A percentile compares a stretch with the other conserved stretches of the same genome.
These are phyloP conservation scores for Lactarius akahatsu DNA, from an alignment of 768 basidiomycete genomes.

Conservation along the genomic window DNA sequence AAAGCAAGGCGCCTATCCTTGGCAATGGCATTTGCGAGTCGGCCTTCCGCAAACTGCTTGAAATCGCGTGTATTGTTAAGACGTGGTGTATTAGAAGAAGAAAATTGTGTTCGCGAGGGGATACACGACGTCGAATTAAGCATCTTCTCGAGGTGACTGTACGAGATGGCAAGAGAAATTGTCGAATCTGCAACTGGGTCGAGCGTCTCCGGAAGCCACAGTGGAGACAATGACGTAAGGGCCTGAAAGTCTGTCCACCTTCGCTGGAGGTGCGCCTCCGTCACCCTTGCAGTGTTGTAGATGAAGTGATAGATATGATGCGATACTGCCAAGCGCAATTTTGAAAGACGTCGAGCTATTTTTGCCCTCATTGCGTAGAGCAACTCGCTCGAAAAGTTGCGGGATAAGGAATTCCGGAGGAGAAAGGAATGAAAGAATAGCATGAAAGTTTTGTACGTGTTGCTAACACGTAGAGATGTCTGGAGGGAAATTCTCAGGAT, in stretches of 20 bases:
- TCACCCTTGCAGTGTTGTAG: background rate
- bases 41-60: background rate
- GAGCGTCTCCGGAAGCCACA: background rate
- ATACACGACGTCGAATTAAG: background rate
- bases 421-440: conserved; percentile 37
- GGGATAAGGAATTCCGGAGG: conserved; percentile 29
- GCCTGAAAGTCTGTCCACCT: conserved; percentile 18
- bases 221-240: background rate
- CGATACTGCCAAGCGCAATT: conserved; percentile 22
- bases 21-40: conserved; percentile 1
- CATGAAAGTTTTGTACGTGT: conserved; percentile 50
- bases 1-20: conserved; percentile 11
- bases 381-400: conserved; percentile 33
- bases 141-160: conserved; percentile 11
- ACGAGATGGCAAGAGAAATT: conserved; percentile 10
- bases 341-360: conserved; percentile 30
- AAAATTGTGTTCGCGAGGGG: background rate
- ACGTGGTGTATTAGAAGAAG: background rate
- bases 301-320: background rate
- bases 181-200: conserved; percentile 6
- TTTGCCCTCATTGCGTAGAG: conserved; percentile 36
- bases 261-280: conserved; percentile 5
- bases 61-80: conserved; percentile 2
- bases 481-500: conserved; percentile 46
- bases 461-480: conserved; percentile 29